Evolutionary conservation across 1,284 basidiomycete species (phyloP).

Genomic region (Marasmius fiardii): DNA sequence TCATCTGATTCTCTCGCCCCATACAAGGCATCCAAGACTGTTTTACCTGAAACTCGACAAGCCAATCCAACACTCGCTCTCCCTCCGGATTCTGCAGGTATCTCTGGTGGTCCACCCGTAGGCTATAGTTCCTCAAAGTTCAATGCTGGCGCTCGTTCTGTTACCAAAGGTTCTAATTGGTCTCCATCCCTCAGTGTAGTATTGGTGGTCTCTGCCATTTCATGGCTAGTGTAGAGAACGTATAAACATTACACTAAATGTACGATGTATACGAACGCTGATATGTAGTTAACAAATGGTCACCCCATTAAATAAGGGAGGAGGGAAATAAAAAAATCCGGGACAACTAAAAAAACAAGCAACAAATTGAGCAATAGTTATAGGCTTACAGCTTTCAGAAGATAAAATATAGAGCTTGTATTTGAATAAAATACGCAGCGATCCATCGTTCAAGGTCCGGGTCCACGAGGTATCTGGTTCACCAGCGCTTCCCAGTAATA

Average conservation of each 20-base stretch:
- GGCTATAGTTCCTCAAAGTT: background rate
- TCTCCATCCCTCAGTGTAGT: background rate
- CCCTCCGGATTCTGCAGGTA: constrained; percentile 3
- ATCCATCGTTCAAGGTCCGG: background rate
- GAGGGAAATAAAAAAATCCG: background rate
- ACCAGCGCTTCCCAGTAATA: constrained; percentile 84
- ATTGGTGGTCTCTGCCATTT: background rate
- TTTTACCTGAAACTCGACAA: constrained; percentile 6
- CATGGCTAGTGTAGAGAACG: background rate
- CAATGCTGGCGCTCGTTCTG: background rate
- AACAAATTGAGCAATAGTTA: background rate
- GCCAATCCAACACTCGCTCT: constrained; percentile 9
- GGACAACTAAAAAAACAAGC: background rate
- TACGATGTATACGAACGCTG: background rate
- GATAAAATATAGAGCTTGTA: no score
- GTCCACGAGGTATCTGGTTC: constrained; percentile 55
- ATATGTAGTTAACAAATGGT: background rate
- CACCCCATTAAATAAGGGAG: background rate
- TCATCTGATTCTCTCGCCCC: background rate
- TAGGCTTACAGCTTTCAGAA: no score
- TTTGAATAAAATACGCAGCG: no score
- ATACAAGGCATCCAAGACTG: constrained; percentile 4
- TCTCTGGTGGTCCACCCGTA: background rate
- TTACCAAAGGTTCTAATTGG: background rate
- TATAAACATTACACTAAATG: background rate